Percentiles rank a stretch among this genome's conserved stretches.
Evolutionary conservation across 2,329 filamentous ascomycete species (phyloP).

Genomic region (Ceratocystis ficicola): DNA sequence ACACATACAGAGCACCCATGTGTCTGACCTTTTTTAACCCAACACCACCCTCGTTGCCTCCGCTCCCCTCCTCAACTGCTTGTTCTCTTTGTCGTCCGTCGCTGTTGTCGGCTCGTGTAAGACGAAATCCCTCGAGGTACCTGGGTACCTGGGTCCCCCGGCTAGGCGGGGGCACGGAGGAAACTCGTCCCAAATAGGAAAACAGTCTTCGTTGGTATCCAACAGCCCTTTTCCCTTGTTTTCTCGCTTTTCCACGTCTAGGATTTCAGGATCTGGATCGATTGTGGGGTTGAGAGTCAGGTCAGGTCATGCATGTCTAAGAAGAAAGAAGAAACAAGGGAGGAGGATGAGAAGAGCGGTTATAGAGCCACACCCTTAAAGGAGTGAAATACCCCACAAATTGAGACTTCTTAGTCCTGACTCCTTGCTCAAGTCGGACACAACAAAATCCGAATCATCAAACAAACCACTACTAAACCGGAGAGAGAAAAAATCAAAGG

Average conservation of each 20-base stretch:
- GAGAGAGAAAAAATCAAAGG: neutral
- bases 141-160: neutral
- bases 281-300: neutral
- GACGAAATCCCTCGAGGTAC: constrained; percentile 5
- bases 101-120: neutral
- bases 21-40: neutral
- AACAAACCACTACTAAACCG: neutral
- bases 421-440: neutral
- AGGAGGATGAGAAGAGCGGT: neutral
- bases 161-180: too few species aligned
- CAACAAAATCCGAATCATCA: neutral
- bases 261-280: constrained; percentile 5
- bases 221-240: neutral
- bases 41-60: neutral
- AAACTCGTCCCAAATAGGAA: constrained; percentile 4
- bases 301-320: constrained; percentile 2
- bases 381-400: neutral
- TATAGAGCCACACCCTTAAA: neutral
- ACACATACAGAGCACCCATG: neutral
- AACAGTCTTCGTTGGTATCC: constrained; percentile 4
- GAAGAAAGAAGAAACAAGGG: neutral
- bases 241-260: neutral
- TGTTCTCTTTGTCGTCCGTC: too few species aligned
- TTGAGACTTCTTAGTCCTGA: neutral
- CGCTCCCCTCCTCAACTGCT: neutral